Percentiles rank a stretch among this genome's conserved stretches.
Conservation (phyloP, 2,329 filamentous ascomycete species). For the Sphaerulina vaccinii region DNA sequence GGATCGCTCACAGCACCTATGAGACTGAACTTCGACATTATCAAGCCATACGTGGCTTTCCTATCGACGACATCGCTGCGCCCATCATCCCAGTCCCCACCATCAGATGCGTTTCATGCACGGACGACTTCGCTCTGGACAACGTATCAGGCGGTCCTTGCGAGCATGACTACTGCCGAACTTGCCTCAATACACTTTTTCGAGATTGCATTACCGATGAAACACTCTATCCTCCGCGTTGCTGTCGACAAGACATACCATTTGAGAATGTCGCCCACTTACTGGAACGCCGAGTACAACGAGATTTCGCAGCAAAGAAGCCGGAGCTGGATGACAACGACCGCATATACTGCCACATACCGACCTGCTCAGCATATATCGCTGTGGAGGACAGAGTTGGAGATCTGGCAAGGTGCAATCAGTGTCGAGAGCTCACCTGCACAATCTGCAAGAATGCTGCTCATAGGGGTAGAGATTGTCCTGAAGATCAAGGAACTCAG, state of each 20-base stretch:
- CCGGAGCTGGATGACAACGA: constrained; percentile 19
- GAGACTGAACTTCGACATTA: not conserved
- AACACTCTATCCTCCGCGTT: constrained; percentile 16
- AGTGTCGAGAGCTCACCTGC: constrained; percentile 4
- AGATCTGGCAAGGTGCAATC: not conserved
- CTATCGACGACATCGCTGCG: not conserved
- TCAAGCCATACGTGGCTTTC: not conserved
- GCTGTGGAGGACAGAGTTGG: not conserved
- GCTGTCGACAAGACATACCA: constrained; percentile 9
- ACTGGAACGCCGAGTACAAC: not conserved
- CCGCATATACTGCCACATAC: constrained; percentile 16
- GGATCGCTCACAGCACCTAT: not conserved
- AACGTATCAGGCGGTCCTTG: not conserved
- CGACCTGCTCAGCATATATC: constrained; percentile 16
- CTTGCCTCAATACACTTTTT: constrained; percentile 10
- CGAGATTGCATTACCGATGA: constrained; percentile 11
- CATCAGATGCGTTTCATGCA: not conserved
- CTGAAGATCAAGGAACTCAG: constrained; percentile 1
- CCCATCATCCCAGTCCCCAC: not conserved
- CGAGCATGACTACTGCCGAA: constrained; percentile 9
- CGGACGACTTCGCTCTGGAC: not conserved
- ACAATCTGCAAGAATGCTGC: constrained; percentile 2
- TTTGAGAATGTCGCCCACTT: not conserved
- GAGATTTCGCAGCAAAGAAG: constrained; percentile 3
- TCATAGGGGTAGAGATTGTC: constrained; percentile 7